These are phyloP conservation scores for Corynascus novoguineensis DNA, from an alignment of 495 filamentous ascomycete genomes.

Conservation along the genomic window DNA sequence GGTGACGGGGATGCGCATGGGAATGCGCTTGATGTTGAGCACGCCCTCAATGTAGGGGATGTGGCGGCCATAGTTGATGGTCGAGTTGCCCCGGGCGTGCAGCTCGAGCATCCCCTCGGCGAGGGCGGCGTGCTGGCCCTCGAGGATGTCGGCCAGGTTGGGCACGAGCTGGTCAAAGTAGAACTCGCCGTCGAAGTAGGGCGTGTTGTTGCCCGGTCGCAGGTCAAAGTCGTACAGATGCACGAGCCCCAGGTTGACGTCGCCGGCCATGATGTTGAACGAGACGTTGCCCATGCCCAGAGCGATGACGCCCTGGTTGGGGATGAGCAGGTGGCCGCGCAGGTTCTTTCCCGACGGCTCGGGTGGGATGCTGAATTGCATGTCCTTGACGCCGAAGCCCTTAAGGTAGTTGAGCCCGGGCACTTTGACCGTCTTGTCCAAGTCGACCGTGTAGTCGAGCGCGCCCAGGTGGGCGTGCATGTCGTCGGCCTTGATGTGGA, in stretches of 20 bases:
- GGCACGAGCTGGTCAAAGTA: constrained; percentile 30
- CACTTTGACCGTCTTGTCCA: constrained; percentile 40
- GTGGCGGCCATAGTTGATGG: constrained; percentile 38
- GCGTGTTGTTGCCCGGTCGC: constrained; percentile 43
- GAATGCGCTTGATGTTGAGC: constrained; percentile 39
- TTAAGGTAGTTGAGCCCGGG: constrained; percentile 37
- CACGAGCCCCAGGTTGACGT: constrained; percentile 38
- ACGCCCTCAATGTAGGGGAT: constrained; percentile 42
- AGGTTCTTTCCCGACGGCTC: constrained; percentile 36
- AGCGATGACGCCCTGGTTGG: constrained; percentile 43
- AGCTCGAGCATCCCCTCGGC: constrained; percentile 37
- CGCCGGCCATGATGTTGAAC: constrained; percentile 37
- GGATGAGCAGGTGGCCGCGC: constrained; percentile 35
- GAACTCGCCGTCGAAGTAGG: constrained; percentile 35
- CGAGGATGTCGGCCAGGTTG: constrained; percentile 37
- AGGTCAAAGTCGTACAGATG: constrained; percentile 38
- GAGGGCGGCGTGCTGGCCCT: constrained; percentile 30
- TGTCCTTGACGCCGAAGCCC: constrained; percentile 41
- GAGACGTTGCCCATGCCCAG: constrained; percentile 47
- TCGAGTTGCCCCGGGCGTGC: constrained; percentile 38
- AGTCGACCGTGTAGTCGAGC: constrained; percentile 30
- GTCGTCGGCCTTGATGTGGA: constrained; percentile 35
- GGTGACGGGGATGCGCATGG: constrained; percentile 33
- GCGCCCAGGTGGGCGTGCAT: constrained; percentile 35
- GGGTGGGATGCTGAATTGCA: constrained; percentile 38